Evolutionary conservation across 1,139 yeast genomes (phyloP).

Genomic region (Debaryomyces sp.): DNA sequence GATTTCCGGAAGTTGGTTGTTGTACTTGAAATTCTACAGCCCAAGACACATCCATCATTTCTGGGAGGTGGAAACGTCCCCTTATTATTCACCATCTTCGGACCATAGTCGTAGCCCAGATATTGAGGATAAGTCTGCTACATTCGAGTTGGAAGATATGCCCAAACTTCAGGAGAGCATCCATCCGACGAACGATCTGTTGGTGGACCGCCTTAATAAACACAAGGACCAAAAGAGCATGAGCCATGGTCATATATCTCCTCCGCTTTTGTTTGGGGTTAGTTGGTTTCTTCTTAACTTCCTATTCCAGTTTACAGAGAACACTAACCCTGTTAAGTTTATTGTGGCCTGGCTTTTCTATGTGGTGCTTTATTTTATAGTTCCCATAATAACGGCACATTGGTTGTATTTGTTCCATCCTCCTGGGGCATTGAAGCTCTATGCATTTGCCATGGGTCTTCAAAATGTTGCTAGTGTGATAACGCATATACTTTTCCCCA

Average conservation of each 20-base stretch:
- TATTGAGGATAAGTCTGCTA: not conserved
- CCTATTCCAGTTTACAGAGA: slow-evolving; percentile 11
- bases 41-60: slow-evolving; percentile 8
- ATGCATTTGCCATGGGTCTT: slow-evolving; percentile 14
- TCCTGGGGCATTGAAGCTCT: slow-evolving; percentile 19
- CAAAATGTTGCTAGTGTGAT: slow-evolving; percentile 16
- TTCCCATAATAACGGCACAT: slow-evolving; percentile 14
- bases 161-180: not conserved
- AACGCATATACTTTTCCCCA: slow-evolving; percentile 19
- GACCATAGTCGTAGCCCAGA: not conserved
- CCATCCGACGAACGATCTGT: not conserved
- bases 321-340: slow-evolving; percentile 12
- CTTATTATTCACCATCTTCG: not conserved
- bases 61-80: not conserved
- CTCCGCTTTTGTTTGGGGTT: slow-evolving; percentile 15
- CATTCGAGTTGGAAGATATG: not conserved
- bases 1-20: slow-evolving; percentile 14
- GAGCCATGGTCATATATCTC: slow-evolving; percentile 15
- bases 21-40: slow-evolving; percentile 17
- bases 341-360: slow-evolving; percentile 17
- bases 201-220: slow-evolving; percentile 1
- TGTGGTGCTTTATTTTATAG: slow-evolving; percentile 17
- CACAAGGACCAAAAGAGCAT: slow-evolving; percentile 2
- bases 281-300: slow-evolving; percentile 16
- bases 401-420: slow-evolving; percentile 20